A percentile compares a stretch with the other conserved stretches of the same genome.
Evolutionary conservation across 73 alveolate genomes (phyloP).

Genomic region (Paramecium octaurelia): DNA sequence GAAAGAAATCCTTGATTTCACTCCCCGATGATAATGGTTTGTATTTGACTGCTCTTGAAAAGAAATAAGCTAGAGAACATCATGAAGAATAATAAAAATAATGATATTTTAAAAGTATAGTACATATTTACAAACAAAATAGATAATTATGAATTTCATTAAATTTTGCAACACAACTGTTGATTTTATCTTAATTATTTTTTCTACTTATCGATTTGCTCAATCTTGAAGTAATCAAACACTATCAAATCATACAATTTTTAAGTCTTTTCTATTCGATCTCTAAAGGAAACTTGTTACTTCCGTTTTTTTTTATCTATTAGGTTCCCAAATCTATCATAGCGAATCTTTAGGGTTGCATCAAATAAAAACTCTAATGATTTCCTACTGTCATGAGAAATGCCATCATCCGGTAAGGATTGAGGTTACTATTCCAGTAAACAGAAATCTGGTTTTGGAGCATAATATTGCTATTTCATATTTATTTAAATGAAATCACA

Average conservation of each 20-base stretch:
- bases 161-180: neutral
- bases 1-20: slow-evolving; percentile 89
- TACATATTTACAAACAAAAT: neutral
- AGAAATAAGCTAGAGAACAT: slow-evolving; percentile 36
- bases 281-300: neutral
- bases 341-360: neutral
- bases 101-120: neutral
- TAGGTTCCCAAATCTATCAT: neutral
- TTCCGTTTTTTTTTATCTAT: neutral
- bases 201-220: neutral
- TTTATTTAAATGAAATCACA: neutral
- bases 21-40: slow-evolving; percentile 85
- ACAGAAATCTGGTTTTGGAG: neutral
- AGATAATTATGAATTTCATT: neutral
- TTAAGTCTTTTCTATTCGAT: neutral
- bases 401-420: neutral
- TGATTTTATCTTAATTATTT: neutral
- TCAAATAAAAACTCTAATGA: neutral
- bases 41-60: slow-evolving; percentile 53
- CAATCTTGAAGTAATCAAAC: neutral
- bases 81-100: neutral
- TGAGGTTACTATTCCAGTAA: neutral
- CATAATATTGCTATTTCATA: neutral
- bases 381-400: neutral
- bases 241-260: neutral